These are phyloP conservation scores for Paxillus ammoniavirescens DNA, from an alignment of 768 basidiomycete genomes.

Conservation along the genomic window DNA sequence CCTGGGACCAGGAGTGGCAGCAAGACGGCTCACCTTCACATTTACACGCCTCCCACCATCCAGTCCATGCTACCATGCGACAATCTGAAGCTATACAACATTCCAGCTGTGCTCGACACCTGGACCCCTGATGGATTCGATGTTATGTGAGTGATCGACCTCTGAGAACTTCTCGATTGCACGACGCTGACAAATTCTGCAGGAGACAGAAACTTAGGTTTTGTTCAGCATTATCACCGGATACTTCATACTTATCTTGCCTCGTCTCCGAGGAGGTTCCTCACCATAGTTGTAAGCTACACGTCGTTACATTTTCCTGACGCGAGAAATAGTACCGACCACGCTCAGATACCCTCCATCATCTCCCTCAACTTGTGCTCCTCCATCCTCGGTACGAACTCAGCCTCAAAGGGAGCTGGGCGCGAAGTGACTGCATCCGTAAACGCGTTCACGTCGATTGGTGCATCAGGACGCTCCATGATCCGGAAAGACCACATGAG, in stretches of 20 bases:
- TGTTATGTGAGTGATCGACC: neutral
- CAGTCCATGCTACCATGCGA: constrained; percentile 37
- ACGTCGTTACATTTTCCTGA: too few relatives aligned
- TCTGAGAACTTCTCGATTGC: neutral
- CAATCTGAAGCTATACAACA: constrained; percentile 19
- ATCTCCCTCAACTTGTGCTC: too few relatives aligned
- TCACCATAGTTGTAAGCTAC: too few relatives aligned
- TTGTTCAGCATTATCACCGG: too few relatives aligned
- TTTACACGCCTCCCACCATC: constrained; percentile 39
- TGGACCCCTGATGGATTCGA: constrained; percentile 9
- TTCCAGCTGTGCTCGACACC: constrained; percentile 18
- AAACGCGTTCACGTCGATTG: constrained; percentile 56
- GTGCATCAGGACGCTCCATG: constrained; percentile 41
- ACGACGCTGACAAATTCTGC: neutral
- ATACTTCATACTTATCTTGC: too few relatives aligned
- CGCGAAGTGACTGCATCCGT: too few relatives aligned
- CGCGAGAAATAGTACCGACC: too few relatives aligned
- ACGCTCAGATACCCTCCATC: too few relatives aligned
- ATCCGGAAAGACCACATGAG: too few relatives aligned
- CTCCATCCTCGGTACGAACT: constrained; percentile 57
- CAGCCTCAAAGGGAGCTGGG: constrained; percentile 54
- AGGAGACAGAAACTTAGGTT: neutral
- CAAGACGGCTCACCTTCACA: constrained; percentile 36
- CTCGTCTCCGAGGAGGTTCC: too few relatives aligned
- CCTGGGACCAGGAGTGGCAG: constrained; percentile 13